Evolutionary conservation across 192 early-diverging fungal genomes (phyloP), one percentile per base, ranked within the genome.

Genomic region (Borealophlyctis nickersoniae): DNA sequence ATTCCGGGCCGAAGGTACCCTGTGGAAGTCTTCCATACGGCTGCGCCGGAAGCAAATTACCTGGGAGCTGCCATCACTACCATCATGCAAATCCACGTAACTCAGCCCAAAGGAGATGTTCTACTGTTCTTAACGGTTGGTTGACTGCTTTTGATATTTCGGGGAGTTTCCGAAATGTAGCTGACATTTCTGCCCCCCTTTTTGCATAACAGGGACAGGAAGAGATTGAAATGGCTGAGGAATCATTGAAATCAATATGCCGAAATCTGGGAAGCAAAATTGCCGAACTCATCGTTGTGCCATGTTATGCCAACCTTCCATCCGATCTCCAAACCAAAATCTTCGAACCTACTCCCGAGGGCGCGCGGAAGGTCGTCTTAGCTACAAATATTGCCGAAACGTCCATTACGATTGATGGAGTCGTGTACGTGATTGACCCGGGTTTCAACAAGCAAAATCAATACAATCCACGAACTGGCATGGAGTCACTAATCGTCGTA

Each of bases 381-480:
- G 93, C 96, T 1, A 99, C 96, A 3, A 99, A 99, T 77, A 96
- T 99, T 72, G 96, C 96, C 29, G 96, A 99, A 79, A 99, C 96
- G 2, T 93, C 91, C 58, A 89, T 99, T 61, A 99, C 96, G 0
- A 94, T 99, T 57, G 96, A 99, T 72, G 96, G 96, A 54, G 88
- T 99, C 52, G 88, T 89, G 30, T 99, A 95, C 69, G 96, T 99
- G 5, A 87, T 99, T 22, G 96, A 99, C 72, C 86, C 90, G 31
- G 96, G 96, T 30, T 99, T 91, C 71, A 87, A 86, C 65, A 99
- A 99, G 73, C 94, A 95, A 69, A 99, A 95, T 57, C 91, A 88
- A 49, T 99, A 92, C 77, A 95, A 99, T 71, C 89, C 96, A 52
- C 89, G 92, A 56, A 85, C 96, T 0, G 95, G 96, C 51, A 99